phyloP scores from a whole-genome alignment of 108 stramenopile genomes.

The Cyclostephanos tholiformis region DNA sequence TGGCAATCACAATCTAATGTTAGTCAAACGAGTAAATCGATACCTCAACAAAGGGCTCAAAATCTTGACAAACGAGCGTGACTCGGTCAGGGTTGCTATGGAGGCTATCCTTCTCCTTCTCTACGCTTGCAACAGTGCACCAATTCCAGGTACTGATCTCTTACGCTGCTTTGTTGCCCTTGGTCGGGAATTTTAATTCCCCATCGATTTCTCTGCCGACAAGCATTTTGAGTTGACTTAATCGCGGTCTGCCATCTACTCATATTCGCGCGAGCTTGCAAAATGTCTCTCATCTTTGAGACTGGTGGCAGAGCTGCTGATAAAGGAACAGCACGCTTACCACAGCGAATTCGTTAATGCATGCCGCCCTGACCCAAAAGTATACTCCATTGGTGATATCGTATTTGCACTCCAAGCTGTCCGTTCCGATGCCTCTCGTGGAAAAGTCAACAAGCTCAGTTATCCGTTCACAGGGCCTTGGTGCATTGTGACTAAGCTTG shows the following conservation, averaged over 20 bases:
- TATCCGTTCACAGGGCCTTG: not conserved
- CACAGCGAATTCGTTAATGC: conserved; percentile 1
- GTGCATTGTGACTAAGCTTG: not conserved
- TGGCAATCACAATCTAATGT: not conserved
- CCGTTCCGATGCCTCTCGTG: not conserved
- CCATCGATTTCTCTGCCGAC: not conserved
- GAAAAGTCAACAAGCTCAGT: not conserved
- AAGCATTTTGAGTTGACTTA: not conserved
- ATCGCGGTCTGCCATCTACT: not conserved
- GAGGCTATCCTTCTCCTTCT: conserved; percentile 1
- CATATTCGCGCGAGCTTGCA: not conserved
- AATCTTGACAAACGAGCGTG: not conserved
- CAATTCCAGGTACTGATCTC: conserved; percentile 27
- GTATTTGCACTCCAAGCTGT: not conserved
- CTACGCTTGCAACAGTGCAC: conserved; percentile 31
- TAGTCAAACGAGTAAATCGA: conserved; percentile 15
- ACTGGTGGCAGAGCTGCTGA: not conserved
- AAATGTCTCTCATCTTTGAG: not conserved
- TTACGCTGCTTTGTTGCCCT: conserved; percentile 12
- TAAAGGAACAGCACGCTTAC: not conserved
- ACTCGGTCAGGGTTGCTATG: not conserved
- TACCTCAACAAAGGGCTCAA: conserved; percentile 23
- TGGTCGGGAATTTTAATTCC: conserved; percentile 13
- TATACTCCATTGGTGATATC: no score
- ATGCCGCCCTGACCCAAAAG: no score